Conservation (phyloP, 78 protist species). For the Dictyostelium capitatum region DNA sequence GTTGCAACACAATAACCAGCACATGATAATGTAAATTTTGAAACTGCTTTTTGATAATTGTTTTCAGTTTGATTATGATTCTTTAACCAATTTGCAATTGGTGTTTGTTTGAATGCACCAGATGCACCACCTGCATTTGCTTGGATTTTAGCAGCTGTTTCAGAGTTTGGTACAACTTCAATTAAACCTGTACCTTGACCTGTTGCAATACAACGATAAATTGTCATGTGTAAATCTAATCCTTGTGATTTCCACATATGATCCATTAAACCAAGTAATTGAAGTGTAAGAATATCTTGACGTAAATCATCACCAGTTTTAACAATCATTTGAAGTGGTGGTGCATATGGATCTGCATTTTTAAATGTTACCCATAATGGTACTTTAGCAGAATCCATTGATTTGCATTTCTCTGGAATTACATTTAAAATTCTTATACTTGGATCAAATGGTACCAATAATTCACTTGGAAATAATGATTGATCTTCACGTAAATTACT, state of each 20-base stretch:
- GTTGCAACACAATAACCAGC: conserved; percentile 98
- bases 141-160: conserved; percentile 92
- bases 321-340: conserved; percentile 85
- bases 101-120: conserved; percentile 89
- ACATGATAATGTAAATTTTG: conserved; percentile 87
- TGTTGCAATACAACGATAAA: conserved; percentile 88
- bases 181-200: conserved; percentile 93
- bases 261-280: conserved; percentile 93
- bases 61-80: conserved; percentile 75
- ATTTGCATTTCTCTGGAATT: conserved; percentile 89
- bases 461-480: background rate
- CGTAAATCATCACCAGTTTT: conserved; percentile 97
- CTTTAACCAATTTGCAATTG: conserved; percentile 91
- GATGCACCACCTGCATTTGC: conserved; percentile 88
- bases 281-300: conserved; percentile 97
- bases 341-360: conserved; percentile 80
- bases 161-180: conserved; percentile 92
- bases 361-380: conserved; percentile 96
- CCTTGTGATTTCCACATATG: conserved; percentile 90
- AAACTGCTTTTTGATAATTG: conserved; percentile 54
- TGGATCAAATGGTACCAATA: conserved; percentile 65
- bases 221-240: conserved; percentile 88
- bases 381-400: conserved; percentile 93
- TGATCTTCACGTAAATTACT: conserved; percentile 7
- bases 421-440: conserved; percentile 23